phyloP scores from a whole-genome alignment of 768 basidiomycete species.

The Terana coerulea region DNA sequence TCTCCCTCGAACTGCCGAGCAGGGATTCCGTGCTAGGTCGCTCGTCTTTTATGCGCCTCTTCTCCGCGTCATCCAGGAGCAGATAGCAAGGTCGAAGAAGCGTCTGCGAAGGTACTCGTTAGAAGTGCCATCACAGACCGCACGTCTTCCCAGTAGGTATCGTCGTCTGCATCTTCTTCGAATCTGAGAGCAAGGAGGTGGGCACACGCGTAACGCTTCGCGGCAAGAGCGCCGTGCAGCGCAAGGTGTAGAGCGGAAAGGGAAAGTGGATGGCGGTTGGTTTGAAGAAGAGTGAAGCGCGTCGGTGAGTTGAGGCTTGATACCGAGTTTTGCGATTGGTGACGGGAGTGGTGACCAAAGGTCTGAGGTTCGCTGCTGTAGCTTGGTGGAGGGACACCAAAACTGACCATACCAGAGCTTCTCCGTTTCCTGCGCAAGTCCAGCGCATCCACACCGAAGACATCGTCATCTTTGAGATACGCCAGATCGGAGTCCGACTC shows the following conservation, averaged over 20 bases:
- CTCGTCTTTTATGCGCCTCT: constrained; percentile 46
- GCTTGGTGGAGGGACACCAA: constrained; percentile 36
- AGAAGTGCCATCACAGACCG: constrained; percentile 69
- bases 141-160: constrained; percentile 83
- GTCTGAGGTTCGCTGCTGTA: constrained; percentile 14
- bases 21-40: constrained; percentile 35
- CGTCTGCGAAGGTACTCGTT: constrained; percentile 63
- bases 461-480: constrained; percentile 17
- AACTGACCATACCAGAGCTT: constrained; percentile 44
- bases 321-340: constrained; percentile 11
- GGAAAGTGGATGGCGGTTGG: constrained; percentile 62
- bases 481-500: constrained; percentile 5
- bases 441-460: constrained; percentile 63
- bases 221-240: constrained; percentile 62
- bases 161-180: constrained; percentile 53
- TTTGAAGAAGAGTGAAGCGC: constrained; percentile 59
- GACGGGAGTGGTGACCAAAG: constrained; percentile 1
- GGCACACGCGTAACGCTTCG: constrained; percentile 75
- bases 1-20: constrained; percentile 9
- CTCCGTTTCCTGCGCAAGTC: constrained; percentile 53
- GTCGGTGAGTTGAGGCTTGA: constrained; percentile 37
- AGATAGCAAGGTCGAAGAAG: constrained; percentile 55
- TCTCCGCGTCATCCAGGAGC: constrained; percentile 61
- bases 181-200: constrained; percentile 81
- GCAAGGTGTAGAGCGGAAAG: constrained; percentile 57